These are phyloP conservation scores for Halocafeteria seosinensis DNA, from an alignment of 108 stramenopile species.

Conservation along the genomic window DNA sequence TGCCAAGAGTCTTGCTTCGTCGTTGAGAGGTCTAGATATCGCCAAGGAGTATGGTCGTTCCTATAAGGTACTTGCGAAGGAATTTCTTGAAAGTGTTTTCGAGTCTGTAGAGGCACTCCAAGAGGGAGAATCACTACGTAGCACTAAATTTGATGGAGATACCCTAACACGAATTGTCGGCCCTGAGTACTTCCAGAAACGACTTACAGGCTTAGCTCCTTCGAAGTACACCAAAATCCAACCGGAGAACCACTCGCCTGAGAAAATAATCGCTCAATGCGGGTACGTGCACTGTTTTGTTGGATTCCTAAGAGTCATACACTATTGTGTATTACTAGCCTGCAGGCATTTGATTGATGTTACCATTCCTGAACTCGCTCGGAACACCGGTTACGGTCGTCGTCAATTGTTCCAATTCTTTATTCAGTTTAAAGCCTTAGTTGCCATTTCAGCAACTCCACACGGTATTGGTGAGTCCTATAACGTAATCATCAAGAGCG, in stretches of 20 bases:
- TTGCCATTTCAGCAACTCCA: neutral
- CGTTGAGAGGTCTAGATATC: too few species aligned
- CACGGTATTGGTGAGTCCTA: slow-evolving; percentile 8
- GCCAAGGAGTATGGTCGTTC: too few species aligned
- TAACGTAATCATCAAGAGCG: too few species aligned
- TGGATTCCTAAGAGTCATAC: too few species aligned
- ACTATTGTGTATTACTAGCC: too few species aligned
- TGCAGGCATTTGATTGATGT: neutral
- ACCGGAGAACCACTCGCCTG: too few species aligned
- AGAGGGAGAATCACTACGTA: neutral
- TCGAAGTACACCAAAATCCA: too few species aligned
- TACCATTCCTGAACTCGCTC: neutral
- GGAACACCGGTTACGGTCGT: neutral
- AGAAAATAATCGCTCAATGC: neutral
- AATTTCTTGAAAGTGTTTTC: too few species aligned
- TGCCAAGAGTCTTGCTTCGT: too few species aligned
- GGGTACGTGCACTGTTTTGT: too few species aligned
- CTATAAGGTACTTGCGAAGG: too few species aligned
- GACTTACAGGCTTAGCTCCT: neutral
- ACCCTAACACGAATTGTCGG: neutral
- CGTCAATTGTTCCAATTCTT: slow-evolving; percentile 9
- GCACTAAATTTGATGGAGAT: neutral
- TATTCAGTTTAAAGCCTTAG: slow-evolving; percentile 11
- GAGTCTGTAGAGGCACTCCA: neutral
- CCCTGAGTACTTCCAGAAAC: neutral